Base-by-base conservation (phyloP, 1,284 basidiomycete species). In the Agaricales sp. region DNA sequence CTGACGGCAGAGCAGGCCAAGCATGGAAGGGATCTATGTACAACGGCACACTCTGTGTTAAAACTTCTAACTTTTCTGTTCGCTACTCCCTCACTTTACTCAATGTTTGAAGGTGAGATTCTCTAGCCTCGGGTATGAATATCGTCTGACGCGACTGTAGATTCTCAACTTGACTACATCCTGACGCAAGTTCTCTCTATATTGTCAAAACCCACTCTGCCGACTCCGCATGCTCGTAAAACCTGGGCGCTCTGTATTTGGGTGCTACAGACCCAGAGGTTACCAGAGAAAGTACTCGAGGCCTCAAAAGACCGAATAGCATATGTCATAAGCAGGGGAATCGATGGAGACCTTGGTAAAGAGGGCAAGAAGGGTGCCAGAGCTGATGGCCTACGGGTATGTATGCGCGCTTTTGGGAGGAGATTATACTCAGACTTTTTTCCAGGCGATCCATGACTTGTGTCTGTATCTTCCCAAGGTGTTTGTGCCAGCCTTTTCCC, bases 301-400 rank as follows among this genome's bases (percentile, higher is more conserved):
- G 77, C 79, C 14, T 75, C 81, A 1, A 73, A 70, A 11, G 74
- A 78, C 54, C 72, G 80, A 24, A 84, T 90, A 38, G 72, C 79
- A 1, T 79, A 76, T 50, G 82, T 83, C 2, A 60, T 90, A 6
- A 73, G 76, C 48, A 77, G 86, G 30, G 87, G 80, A n/a, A 75
- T 90, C 53, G 81, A 85, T 51, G 87, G 87, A 11, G 82, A 88
- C 52, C 75, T 90, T 16, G 87, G 87, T 2, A 86, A 86, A 59
- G 87, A 90, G 62, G 87, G 87, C 6, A 89, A 89, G 67, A 89
- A 86, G 57, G 87, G 87, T 0, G 78, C 86, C 2, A 73, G 71
- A 1, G 80, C 72, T 37, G 87, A 90, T 59, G 84, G 82, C 16
- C 69, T 88, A 43, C 84, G 78, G 74, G 84, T 82, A 58, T n/a